These are phyloP conservation scores for Colletotrichum gloeosporioides DNA, from an alignment of 2,329 filamentous ascomycete species.

Conservation along the genomic window DNA sequence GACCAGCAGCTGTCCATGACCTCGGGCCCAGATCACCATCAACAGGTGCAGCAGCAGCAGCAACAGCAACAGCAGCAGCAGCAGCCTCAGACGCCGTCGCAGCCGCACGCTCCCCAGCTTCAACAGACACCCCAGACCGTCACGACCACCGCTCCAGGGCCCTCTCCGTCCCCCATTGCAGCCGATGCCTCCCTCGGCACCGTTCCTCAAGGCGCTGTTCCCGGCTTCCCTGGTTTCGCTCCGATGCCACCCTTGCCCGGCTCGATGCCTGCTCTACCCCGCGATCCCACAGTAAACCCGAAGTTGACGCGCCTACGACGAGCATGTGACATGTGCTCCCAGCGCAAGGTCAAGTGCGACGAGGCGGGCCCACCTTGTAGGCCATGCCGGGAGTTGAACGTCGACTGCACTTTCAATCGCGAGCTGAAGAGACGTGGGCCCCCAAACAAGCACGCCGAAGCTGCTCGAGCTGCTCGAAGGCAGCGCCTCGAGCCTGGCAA, in stretches of 20 bases:
- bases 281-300: constrained; percentile 48
- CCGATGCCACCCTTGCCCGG: constrained; percentile 1
- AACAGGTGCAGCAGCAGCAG: constrained; percentile 15
- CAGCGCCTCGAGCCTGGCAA: constrained; percentile 40
- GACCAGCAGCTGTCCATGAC: not conserved
- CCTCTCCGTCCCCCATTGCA: not conserved
- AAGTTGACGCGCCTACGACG: constrained; percentile 63
- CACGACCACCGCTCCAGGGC: not conserved
- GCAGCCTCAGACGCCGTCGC: constrained; percentile 12
- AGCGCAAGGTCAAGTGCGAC: constrained; percentile 68
- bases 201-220: not conserved
- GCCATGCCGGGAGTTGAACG: constrained; percentile 60
- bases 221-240: not conserved
- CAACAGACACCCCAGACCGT: constrained; percentile 13
- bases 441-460: constrained; percentile 64
- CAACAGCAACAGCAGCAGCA: constrained; percentile 13
- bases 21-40: not conserved
- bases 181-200: not conserved
- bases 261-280: not conserved
- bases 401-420: constrained; percentile 63
- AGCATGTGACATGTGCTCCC: constrained; percentile 67
- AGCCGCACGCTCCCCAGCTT: constrained; percentile 17
- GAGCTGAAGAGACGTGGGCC: constrained; percentile 64
- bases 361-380: constrained; percentile 61
- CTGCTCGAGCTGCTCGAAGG: constrained; percentile 58